Percentiles rank a stretch among this genome's conserved stretches.
Conservation (phyloP, 768 basidiomycete genomes). For the Leccinum broughii region DNA sequence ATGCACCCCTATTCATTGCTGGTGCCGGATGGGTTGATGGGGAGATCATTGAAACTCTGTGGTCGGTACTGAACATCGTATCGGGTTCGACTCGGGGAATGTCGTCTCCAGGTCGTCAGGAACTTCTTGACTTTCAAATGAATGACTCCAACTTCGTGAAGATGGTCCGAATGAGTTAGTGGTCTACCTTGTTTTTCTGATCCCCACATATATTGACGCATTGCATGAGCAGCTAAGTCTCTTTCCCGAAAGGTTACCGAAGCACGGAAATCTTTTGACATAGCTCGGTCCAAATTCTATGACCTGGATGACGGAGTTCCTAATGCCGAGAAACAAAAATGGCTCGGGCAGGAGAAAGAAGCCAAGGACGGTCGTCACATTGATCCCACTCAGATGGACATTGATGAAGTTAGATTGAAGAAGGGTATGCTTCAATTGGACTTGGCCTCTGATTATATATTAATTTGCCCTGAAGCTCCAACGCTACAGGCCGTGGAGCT, state of each 20-base stretch:
- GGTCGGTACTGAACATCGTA: neutral
- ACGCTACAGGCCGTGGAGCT: too few relatives aligned
- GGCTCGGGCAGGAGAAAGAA: too few relatives aligned
- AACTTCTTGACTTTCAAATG: conserved; percentile 8
- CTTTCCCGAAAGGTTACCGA: too few relatives aligned
- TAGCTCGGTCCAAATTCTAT: too few relatives aligned
- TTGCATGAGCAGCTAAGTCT: neutral
- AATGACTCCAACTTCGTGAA: conserved; percentile 12
- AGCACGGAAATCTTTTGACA: too few relatives aligned
- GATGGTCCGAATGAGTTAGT: conserved; percentile 1
- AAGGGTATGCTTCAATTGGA: too few relatives aligned
- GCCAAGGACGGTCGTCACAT: too few relatives aligned
- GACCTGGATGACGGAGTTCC: too few relatives aligned
- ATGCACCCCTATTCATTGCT: neutral
- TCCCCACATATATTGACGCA: neutral
- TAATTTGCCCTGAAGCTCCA: neutral
- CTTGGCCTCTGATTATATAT: too few relatives aligned
- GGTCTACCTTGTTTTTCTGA: neutral
- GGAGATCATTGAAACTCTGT: conserved; percentile 5
- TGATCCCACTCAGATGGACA: too few relatives aligned
- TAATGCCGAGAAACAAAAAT: too few relatives aligned
- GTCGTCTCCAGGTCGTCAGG: neutral
- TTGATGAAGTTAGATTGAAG: too few relatives aligned
- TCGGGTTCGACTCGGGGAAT: neutral
- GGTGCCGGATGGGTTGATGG: neutral